Evolutionary conservation across 2,329 filamentous ascomycete genomes (phyloP).

Genomic region (Cytospora chrysosperma): DNA sequence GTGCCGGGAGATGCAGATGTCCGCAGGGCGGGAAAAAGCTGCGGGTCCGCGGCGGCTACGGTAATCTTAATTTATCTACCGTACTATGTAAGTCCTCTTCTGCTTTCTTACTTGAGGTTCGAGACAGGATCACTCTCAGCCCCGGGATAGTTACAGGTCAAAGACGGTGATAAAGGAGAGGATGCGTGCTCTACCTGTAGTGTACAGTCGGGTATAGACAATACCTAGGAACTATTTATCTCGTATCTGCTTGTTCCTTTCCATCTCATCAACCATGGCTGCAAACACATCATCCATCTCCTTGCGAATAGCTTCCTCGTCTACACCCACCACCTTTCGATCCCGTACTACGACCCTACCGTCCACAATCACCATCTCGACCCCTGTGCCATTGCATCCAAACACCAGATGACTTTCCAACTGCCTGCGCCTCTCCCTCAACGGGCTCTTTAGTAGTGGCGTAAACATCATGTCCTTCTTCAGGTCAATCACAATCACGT

Average conservation of each 20-base stretch:
- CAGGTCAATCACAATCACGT: conserved; percentile 29
- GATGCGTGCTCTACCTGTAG: not conserved
- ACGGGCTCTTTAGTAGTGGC: conserved; percentile 23
- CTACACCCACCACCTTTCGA: conserved; percentile 28
- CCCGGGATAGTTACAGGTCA: no score
- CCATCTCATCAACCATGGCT: conserved; percentile 23
- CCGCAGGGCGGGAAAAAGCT: not conserved
- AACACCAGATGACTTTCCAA: conserved; percentile 29
- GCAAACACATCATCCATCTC: conserved; percentile 27
- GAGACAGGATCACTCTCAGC: no score
- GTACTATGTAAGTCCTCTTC: not conserved
- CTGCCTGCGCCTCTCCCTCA: conserved; percentile 21
- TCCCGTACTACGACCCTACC: conserved; percentile 27
- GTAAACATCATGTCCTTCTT: conserved; percentile 32
- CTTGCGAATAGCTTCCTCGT: conserved; percentile 27
- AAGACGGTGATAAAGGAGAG: no score
- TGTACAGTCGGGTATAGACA: not conserved
- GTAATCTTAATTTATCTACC: not conserved
- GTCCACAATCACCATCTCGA: conserved; percentile 30
- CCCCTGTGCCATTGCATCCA: conserved; percentile 30
- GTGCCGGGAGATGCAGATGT: not conserved
- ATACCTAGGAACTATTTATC: not conserved
- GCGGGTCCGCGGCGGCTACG: not conserved
- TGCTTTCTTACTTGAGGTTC: not conserved
- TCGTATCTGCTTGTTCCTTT: conserved; percentile 1